Evolutionary conservation across 169 alveolate species (phyloP), one percentile per base, ranked within the genome.

Genomic region (Eimeria maxima): DNA sequence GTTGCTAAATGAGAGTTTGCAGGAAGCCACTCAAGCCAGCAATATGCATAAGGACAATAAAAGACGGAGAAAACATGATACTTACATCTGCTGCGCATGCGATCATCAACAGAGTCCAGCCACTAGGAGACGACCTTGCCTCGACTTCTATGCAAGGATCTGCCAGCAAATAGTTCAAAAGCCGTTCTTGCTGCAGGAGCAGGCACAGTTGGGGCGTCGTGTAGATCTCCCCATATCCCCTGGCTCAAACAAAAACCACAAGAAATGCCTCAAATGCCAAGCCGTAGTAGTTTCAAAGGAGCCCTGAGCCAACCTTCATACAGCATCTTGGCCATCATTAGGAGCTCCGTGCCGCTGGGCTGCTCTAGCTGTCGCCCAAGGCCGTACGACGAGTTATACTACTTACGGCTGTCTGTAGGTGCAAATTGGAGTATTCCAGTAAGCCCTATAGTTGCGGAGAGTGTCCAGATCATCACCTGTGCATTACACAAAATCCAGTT

Each of bases 141-240:
- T 60, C 80, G 67, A 86, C 93, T 60, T 86, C 93, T 20, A 65
- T 86, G 80, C 27, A 55, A 33, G 93, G 93, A 45, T 86, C 93
- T 55, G 93, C 93, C 81, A 86, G 50, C 55, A 86, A 45, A 86
- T 86, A 86, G 20, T 86, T 86, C 50, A 86, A 20, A 24, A 86
- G 80, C 81, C 93, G 93, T 42, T 86, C 80, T 63, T 86, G 93
- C 38, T 86, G 76, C 80, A 57, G 80, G 42, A 86, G 69, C 71
- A 86, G 93, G 20, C 93, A 86, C 63, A 86, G 80, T 57, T 86
- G 93, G 50, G 93, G 93, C 18, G 80, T 63, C 27, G 93, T 86
- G 22, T 47, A 86, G 11, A 86, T 55, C 80, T 86, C 93, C 33
- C 93, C 93, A 63, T 86, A 86, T 4, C 76, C 93, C 10, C 81